Percentiles rank a stretch among this genome's conserved stretches.
Evolutionary conservation across 2,329 filamentous ascomycete species (phyloP).

Genomic region (Salinomyces thailandicus): DNA sequence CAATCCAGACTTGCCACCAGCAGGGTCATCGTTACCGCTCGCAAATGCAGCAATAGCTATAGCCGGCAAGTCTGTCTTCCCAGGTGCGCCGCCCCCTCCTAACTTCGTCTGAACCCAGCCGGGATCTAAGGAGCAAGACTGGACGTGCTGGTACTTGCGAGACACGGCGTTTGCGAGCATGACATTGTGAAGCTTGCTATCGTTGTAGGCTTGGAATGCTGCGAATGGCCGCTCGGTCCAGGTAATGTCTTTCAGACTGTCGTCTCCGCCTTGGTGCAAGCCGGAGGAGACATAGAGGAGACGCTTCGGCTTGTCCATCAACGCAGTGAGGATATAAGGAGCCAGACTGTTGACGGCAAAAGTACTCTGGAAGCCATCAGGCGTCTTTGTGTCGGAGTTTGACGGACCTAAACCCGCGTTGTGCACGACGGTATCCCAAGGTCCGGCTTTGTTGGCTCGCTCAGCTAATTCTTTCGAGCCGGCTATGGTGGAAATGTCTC

Average conservation of each 20-base stretch:
- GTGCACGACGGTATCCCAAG: slow-evolving; percentile 48
- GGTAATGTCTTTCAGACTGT: slow-evolving; percentile 31
- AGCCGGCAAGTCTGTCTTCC: slow-evolving; percentile 32
- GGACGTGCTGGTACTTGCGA: slow-evolving; percentile 34
- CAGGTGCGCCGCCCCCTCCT: slow-evolving; percentile 36
- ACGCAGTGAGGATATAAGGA: slow-evolving; percentile 45
- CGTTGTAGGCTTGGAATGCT: slow-evolving; percentile 37
- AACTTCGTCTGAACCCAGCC: slow-evolving; percentile 35
- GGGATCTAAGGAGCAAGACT: slow-evolving; percentile 38
- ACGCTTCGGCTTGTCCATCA: slow-evolving; percentile 40
- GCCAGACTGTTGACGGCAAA: slow-evolving; percentile 49
- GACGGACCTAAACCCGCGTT: slow-evolving; percentile 44
- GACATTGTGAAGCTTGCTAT: slow-evolving; percentile 47
- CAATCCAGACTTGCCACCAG: slow-evolving; percentile 34
- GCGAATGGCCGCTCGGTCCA: slow-evolving; percentile 29
- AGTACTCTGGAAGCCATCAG: slow-evolving; percentile 39
- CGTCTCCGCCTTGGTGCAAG: slow-evolving; percentile 41
- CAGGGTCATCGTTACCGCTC: slow-evolving; percentile 27
- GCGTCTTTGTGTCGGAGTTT: slow-evolving; percentile 34
- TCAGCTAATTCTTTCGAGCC: slow-evolving; percentile 43
- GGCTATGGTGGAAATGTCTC: slow-evolving; percentile 42
- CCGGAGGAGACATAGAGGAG: slow-evolving; percentile 44
- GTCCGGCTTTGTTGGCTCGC: slow-evolving; percentile 39
- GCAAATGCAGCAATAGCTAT: slow-evolving; percentile 41
- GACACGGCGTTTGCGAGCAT: slow-evolving; percentile 47